Evolutionary conservation across 139 green algal genomes (phyloP).

Genomic region (Chlorella sp.): DNA sequence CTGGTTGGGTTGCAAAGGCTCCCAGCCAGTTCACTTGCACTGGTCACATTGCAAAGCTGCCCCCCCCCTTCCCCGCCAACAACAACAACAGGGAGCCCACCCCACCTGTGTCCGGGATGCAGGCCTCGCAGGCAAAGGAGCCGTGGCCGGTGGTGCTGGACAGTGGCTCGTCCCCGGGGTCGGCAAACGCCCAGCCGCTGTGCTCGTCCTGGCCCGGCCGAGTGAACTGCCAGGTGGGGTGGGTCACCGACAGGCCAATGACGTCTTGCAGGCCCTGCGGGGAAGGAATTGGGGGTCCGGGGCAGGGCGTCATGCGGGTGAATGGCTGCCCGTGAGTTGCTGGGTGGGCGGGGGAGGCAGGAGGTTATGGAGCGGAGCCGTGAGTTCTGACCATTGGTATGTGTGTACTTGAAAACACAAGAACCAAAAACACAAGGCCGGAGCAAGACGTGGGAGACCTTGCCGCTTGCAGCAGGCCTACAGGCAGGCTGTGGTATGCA

Average conservation of each 20-base stretch:
- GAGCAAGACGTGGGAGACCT: not conserved
- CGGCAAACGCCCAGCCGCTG: conserved; percentile 84
- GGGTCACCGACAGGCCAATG: conserved; percentile 85
- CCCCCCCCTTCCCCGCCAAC: not conserved
- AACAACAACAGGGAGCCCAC: too few species aligned
- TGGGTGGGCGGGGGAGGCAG: not conserved
- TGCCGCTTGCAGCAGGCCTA: too few species aligned
- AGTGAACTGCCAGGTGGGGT: conserved; percentile 90
- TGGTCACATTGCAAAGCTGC: not conserved
- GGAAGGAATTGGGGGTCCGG: conserved; percentile 20
- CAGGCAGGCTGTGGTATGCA: not conserved
- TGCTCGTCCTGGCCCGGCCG: conserved; percentile 87
- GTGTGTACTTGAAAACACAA: not conserved
- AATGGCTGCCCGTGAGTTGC: not conserved
- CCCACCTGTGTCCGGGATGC: conserved; percentile 73
- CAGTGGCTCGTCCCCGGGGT: conserved; percentile 62
- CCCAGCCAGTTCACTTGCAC: not conserved
- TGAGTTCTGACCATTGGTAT: too few species aligned
- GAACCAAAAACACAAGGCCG: not conserved
- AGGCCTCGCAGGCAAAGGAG: conserved; percentile 69
- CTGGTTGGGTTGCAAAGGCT: too few species aligned
- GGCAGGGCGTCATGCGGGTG: not conserved
- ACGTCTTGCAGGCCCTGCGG: conserved; percentile 84
- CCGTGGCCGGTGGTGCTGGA: conserved; percentile 55
- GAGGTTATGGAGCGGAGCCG: not conserved